Evolutionary conservation across 2,329 filamentous ascomycete species (phyloP), one percentile per base, ranked within the genome.

Genomic region (Fusarium pseudocircinatum): DNA sequence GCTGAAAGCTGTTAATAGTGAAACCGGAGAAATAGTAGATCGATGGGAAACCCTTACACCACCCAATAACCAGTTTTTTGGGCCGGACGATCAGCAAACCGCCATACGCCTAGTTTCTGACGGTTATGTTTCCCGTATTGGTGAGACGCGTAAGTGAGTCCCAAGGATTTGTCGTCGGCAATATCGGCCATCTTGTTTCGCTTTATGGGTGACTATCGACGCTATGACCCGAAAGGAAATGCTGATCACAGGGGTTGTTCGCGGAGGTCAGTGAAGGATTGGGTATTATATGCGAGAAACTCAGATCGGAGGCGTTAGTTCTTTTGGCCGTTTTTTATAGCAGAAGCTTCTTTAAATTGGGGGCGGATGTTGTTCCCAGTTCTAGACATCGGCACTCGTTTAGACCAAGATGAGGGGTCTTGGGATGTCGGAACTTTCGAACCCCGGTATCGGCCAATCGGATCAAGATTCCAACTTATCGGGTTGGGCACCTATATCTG

Each of bases 51-150:
- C 46, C 60, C 80, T 67, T 74, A 85, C 83, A 85, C 74, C 49
- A 84, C 67, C 82, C 82, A 85, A 70, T 79, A 77, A 18, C 77
- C 77, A 24, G 73, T 62, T 34, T 64, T 53, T 57, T 64, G 63
- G 46, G 49, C 43, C 32, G 67, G 63, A 40, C 64, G 75, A 68
- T 71, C 72, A 39, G 64, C 47, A 63, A 74, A 79, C 47, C 83
- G 79, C 86, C 86, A 87, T 39, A 87, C 78, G n/a, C 82, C 84
- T 44, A 87, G 75, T n/a, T 78, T 82, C 76, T 87, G 86, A 34
- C 86, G 84, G 60, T 79, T 79, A 68, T 84, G 81, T 34, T 82
- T 69, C 63, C 83, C 81, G 59, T 84, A 82, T 65, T 79, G 77
- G 78, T 82, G 79, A 69, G 84, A 70, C 30, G 73, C 63, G 66